Evolutionary conservation across 331 rosid species (phyloP).

Genomic region (Pyrus hybrid): DNA sequence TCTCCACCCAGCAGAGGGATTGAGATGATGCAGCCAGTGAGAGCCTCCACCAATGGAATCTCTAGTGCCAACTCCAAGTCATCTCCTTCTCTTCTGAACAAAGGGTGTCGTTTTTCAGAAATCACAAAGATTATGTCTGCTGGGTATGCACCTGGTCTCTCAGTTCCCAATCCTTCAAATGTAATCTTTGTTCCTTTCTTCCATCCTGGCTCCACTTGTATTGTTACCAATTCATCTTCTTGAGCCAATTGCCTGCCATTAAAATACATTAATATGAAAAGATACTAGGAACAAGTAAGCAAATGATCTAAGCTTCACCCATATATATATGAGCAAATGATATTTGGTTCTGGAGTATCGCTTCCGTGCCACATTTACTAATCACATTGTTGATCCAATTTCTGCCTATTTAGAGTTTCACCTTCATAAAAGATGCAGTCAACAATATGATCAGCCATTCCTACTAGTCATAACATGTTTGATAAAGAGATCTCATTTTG

Average conservation of each 20-base stretch:
- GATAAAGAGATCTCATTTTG: too few species aligned
- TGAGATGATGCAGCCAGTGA: slow-evolving; percentile 46
- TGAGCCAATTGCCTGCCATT: slow-evolving; percentile 33
- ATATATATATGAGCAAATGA: neutral
- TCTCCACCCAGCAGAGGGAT: slow-evolving; percentile 67
- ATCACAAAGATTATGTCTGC: slow-evolving; percentile 51
- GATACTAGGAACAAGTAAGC: neutral
- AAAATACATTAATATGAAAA: neutral
- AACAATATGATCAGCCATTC: too few species aligned
- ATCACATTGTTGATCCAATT: neutral
- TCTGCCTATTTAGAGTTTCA: too few species aligned
- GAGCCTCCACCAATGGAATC: slow-evolving; percentile 63
- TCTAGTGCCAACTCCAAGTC: slow-evolving; percentile 51
- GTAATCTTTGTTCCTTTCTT: slow-evolving; percentile 69
- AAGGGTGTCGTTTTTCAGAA: slow-evolving; percentile 46
- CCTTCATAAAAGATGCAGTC: too few species aligned
- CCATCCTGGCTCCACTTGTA: slow-evolving; percentile 85
- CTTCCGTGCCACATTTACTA: neutral
- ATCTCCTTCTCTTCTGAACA: slow-evolving; percentile 64
- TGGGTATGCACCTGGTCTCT: slow-evolving; percentile 25
- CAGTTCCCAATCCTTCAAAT: slow-evolving; percentile 73
- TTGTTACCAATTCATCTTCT: slow-evolving; percentile 56
- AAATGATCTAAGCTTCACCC: too few species aligned
- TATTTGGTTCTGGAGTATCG: too few species aligned
- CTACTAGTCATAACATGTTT: too few species aligned